Evolutionary conservation across 1,139 yeast genomes (phyloP).

Genomic region (Casaregolazyma suthepensis): DNA sequence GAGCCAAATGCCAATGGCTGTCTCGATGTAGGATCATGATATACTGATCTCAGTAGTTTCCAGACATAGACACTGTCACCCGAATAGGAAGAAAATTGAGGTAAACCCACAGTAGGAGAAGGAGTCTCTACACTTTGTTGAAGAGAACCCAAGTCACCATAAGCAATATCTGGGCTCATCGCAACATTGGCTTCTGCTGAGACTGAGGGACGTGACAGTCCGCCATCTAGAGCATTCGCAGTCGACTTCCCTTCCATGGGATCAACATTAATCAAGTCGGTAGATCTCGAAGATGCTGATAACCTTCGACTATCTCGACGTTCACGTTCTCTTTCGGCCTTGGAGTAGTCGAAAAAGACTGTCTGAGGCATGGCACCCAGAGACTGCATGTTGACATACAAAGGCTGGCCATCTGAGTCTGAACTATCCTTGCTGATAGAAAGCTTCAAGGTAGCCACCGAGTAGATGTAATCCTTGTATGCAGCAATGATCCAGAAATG

Average conservation of each 20-base stretch:
- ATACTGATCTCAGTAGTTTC: constrained; percentile 48
- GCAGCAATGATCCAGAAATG: constrained; percentile 72
- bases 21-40: constrained; percentile 49
- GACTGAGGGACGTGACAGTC: neutral
- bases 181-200: constrained; percentile 23
- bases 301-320: neutral
- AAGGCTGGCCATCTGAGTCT: neutral
- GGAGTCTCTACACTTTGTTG: constrained; percentile 3
- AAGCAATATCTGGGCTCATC: constrained; percentile 22
- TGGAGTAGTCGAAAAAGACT: constrained; percentile 38
- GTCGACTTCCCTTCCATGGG: neutral
- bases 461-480: constrained; percentile 59
- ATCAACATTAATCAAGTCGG: neutral
- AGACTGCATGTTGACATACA: constrained; percentile 26
- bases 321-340: neutral
- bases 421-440: neutral
- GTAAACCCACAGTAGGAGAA: neutral
- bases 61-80: constrained; percentile 64
- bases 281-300: neutral
- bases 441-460: constrained; percentile 42
- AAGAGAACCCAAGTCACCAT: constrained; percentile 24
- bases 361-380: constrained; percentile 50
- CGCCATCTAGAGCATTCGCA: neutral
- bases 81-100: constrained; percentile 19
- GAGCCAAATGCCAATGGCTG: constrained; percentile 56